Evolutionary conservation across 2,329 filamentous ascomycete genomes (phyloP), one percentile per base, ranked within the genome.

Genomic region (Aspergillus persii): DNA sequence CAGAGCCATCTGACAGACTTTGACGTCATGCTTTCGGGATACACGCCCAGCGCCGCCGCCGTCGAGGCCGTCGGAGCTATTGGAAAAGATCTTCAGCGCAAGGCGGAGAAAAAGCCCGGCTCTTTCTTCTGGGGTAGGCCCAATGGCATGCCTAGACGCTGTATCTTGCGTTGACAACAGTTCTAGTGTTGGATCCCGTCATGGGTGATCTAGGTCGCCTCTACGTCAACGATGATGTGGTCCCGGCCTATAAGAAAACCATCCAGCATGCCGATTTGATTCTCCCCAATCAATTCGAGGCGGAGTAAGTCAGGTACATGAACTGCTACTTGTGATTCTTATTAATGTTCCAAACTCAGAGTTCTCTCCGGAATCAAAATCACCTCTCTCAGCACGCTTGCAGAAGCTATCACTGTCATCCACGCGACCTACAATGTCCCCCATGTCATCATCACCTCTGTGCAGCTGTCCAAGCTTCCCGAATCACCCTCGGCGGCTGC

Each of bases 191-290:
- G 29, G 95, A 99, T 74, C 95, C 96, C 0, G 95, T 99, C 51
- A 99, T 99, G 95, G 95, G 95, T 31, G 95, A 99, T 73, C 92
- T 97, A 69, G 95, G 92, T 53, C 86, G 85, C 66, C 82, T 99
- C 11, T 99, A 99, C 71, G 94, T 99, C 7, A 90, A 89, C 5
- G 88, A 94, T 68, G 92, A 96, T 64, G 92, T 96, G 3, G 90
- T 98, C 15, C 93, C 93, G 0, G 92, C 90, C 12, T 99, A 98
- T 76, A 94, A 92, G 77, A 81, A 81, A 27, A 81, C 96, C 58
- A 80, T 98, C 26, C 83, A 83, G 39, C 84, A 94, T 68, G 94
- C 95, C 2, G 95, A 99, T 75, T 76, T 99, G 66, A 96, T 99
- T 57, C 79, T 98, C 15, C 95, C 95, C 3, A 99, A 99, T 73